These are phyloP conservation scores for Leccinum pachyderme DNA, from an alignment of 1,284 basidiomycete species.

Conservation along the genomic window DNA sequence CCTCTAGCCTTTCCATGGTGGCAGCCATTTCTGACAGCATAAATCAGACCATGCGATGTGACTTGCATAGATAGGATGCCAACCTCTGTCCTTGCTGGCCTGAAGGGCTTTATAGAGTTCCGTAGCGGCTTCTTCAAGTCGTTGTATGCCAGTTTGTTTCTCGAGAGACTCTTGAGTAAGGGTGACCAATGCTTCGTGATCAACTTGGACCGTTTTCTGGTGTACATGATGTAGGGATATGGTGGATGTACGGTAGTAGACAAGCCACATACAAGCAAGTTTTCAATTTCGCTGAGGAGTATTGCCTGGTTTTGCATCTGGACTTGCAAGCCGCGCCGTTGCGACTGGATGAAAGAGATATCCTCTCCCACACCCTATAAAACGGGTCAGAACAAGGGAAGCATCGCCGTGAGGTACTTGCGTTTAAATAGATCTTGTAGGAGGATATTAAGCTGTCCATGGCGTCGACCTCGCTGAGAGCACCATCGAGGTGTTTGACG, in stretches of 20 bases:
- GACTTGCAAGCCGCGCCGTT: slow-evolving; percentile 95
- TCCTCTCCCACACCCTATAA: slow-evolving; percentile 88
- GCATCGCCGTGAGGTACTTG: slow-evolving; percentile 37
- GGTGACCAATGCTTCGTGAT: slow-evolving; percentile 69
- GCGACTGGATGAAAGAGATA: slow-evolving; percentile 93
- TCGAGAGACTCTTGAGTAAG: slow-evolving; percentile 88
- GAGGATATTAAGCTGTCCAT: slow-evolving; percentile 86
- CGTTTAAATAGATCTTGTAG: slow-evolving; percentile 93
- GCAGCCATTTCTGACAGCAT: slow-evolving; percentile 78
- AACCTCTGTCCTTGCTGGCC: slow-evolving; percentile 85
- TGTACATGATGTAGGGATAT: slow-evolving; percentile 5
- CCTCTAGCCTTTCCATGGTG: slow-evolving; percentile 86
- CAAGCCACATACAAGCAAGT: slow-evolving; percentile 65
- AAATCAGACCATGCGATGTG: slow-evolving; percentile 3
- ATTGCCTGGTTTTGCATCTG: slow-evolving; percentile 95
- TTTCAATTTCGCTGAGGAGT: slow-evolving; percentile 79
- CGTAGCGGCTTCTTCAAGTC: slow-evolving; percentile 80
- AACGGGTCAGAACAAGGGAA: slow-evolving; percentile 6
- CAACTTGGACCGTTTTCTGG: slow-evolving; percentile 92
- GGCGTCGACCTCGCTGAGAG: slow-evolving; percentile 79
- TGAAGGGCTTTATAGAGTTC: slow-evolving; percentile 95
- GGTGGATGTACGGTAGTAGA: neutral
- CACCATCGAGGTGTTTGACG: slow-evolving; percentile 85
- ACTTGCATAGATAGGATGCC: slow-evolving; percentile 10
- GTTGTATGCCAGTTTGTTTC: slow-evolving; percentile 70